Base-by-base conservation (phyloP, 805 yeast genomes). In the Starmerella stigmatis region DNA sequence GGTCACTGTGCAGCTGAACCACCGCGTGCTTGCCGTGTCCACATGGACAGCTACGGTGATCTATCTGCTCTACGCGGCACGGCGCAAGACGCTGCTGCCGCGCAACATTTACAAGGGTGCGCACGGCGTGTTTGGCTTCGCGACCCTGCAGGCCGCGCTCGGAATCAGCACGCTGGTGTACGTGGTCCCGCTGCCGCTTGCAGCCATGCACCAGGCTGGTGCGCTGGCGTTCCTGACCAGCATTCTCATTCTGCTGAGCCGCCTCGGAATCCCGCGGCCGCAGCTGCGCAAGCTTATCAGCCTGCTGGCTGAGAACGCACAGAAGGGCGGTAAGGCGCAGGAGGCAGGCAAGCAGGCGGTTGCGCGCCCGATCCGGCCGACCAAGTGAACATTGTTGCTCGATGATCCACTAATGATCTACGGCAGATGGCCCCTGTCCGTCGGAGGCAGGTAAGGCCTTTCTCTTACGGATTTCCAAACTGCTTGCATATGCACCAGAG, bases 161-260 rank as follows among this genome's bases (percentile, higher is more conserved):
- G 99, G 99, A 44, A 85, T 92, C 43, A 66, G 78, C 25, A 92
- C 98, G 0, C 70, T 92, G 54, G 62, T 88, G 19, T 88, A 84
- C 62, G 70, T 88, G 45, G 97, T 92, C 19, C 99, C 99, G 23
- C 78, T 83, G 20, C 84, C 94, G 25, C 65, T 89, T 38, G 99
- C 96, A 2, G 94, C 96, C 4, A 76, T 86, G 5, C 99, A 92
- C 62, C 99, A 92, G 69, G 96, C 95, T 8, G 97, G 97, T 55
- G 94, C 96, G 1, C 67, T 92, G 55, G 94, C 94, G 0, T 69
- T 92, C 40, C 69, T 92, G 56, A 88, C 98, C 0, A 71, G 82
- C 13, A 74, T 86, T n/a, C 68, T 89, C 47, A 69, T 80, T 10
- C 66, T 78, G 44, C 73, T 76, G 10, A 69, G 76, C 46, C 71